phyloP scores from a whole-genome alignment of 768 basidiomycete genomes.

The Amanita fuliginea region DNA sequence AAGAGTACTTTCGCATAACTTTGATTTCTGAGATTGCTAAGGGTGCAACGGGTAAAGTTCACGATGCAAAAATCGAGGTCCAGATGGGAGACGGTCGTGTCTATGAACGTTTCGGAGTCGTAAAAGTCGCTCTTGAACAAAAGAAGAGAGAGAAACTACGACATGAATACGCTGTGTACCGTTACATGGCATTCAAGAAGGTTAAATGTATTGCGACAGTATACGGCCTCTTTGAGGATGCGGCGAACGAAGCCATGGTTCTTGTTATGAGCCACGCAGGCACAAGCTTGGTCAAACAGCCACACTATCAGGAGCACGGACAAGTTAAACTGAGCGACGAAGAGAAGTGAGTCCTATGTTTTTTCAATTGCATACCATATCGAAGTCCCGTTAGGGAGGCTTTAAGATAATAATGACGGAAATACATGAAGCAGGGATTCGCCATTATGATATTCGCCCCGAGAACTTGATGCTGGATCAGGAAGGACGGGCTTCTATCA shows the following conservation, averaged over 20 bases:
- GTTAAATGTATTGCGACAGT: too few relatives aligned
- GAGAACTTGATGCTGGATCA: neutral
- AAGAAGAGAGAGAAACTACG: too few relatives aligned
- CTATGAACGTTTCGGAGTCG: too few relatives aligned
- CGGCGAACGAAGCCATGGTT: too few relatives aligned
- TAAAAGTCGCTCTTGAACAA: too few relatives aligned
- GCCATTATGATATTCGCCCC: neutral
- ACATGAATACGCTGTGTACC: too few relatives aligned
- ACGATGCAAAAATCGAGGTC: neutral
- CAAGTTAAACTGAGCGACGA: neutral
- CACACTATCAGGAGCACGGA: neutral
- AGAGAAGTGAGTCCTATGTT: too few relatives aligned
- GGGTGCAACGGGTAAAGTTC: neutral
- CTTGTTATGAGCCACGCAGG: neutral
- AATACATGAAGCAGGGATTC: neutral
- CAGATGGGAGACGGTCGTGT: too few relatives aligned
- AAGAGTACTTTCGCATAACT: neutral
- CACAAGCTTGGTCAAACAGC: neutral
- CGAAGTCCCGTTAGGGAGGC: too few relatives aligned
- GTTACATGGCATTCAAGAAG: too few relatives aligned
- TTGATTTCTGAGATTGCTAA: neutral
- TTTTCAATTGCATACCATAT: too few relatives aligned
- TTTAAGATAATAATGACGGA: neutral
- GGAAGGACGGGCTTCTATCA: neutral
- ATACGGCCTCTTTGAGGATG: too few relatives aligned